Conservation (phyloP, 768 basidiomycete species). For the Phylloporus sp. region DNA sequence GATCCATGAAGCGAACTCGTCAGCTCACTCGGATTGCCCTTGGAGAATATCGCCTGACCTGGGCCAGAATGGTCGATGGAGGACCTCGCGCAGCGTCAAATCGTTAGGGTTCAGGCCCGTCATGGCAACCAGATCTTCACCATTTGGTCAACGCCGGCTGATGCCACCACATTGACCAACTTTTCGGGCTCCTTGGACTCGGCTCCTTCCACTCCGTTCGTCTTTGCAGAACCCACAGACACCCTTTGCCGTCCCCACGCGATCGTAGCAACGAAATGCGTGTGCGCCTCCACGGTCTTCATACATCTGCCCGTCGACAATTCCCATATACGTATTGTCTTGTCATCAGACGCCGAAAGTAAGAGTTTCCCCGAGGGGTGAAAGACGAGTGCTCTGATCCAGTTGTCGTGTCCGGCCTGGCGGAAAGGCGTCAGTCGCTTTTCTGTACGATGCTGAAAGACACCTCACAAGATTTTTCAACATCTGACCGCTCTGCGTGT, state of each 20-base stretch:
- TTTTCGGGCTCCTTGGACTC: conserved; percentile 43
- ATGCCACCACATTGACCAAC: conserved; percentile 63
- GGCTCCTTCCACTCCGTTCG: conserved; percentile 35
- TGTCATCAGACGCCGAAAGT: conserved; percentile 89
- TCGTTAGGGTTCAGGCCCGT: conserved; percentile 11
- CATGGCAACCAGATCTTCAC: conserved; percentile 62
- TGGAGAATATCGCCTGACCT: conserved; percentile 11
- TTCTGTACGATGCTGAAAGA: background rate
- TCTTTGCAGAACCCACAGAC: conserved; percentile 37
- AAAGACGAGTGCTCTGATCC: conserved; percentile 84
- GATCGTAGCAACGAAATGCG: conserved; percentile 76
- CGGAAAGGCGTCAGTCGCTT: conserved; percentile 7
- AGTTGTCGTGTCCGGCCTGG: conserved; percentile 80
- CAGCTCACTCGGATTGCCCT: conserved; percentile 3
- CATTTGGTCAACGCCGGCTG: conserved; percentile 64
- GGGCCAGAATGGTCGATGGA: conserved; percentile 9
- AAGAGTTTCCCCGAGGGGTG: conserved; percentile 88
- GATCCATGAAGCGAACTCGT: conserved; percentile 4
- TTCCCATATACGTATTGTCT: conserved; percentile 89
- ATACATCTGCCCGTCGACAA: conserved; percentile 77
- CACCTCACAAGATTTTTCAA: conserved; percentile 63
- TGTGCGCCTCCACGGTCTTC: conserved; percentile 84
- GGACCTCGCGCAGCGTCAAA: conserved; percentile 7
- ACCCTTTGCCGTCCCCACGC: conserved; percentile 68
- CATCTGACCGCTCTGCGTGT: conserved; percentile 75